A percentile compares a stretch with the other conserved stretches of the same genome.
Evolutionary conservation across 441 rosid genomes (phyloP).

Genomic region (Viola pubescens): DNA sequence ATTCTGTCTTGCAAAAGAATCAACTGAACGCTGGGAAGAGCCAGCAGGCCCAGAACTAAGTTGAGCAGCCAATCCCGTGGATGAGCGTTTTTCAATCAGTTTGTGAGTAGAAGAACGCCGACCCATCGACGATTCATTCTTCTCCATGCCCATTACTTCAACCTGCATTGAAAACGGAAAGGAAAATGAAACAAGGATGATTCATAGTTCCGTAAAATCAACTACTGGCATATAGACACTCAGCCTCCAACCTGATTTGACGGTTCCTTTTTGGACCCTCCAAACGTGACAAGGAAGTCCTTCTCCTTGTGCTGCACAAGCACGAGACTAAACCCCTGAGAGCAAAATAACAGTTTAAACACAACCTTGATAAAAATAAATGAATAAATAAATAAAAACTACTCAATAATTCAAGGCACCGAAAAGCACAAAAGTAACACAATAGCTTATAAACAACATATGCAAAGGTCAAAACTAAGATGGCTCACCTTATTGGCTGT

Average conservation of each 20-base stretch:
- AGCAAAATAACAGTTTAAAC: constrained; percentile 14
- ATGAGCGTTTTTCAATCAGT: constrained; percentile 52
- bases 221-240: constrained; percentile 5
- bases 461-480: background rate
- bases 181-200: background rate
- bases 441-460: background rate
- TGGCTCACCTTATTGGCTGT: constrained; percentile 63
- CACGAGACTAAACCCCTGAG: constrained; percentile 86
- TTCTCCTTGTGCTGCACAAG: constrained; percentile 84
- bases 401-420: background rate
- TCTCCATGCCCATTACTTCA: constrained; percentile 66
- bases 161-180: constrained; percentile 39
- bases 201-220: background rate
- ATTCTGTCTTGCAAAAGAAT: constrained; percentile 54
- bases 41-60: constrained; percentile 24
- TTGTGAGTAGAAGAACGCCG: constrained; percentile 42
- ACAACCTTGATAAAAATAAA: background rate
- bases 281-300: constrained; percentile 90
- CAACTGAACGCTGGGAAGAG: constrained; percentile 56
- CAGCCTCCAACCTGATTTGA: constrained; percentile 69
- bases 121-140: constrained; percentile 50
- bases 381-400: background rate
- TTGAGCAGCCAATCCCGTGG: constrained; percentile 41
- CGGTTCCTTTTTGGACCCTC: constrained; percentile 79
- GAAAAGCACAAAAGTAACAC: too few species aligned